Evolutionary conservation across 1,139 yeast genomes (phyloP), one percentile per base, ranked within the genome.

Genomic region (Kodamaea anthophila): DNA sequence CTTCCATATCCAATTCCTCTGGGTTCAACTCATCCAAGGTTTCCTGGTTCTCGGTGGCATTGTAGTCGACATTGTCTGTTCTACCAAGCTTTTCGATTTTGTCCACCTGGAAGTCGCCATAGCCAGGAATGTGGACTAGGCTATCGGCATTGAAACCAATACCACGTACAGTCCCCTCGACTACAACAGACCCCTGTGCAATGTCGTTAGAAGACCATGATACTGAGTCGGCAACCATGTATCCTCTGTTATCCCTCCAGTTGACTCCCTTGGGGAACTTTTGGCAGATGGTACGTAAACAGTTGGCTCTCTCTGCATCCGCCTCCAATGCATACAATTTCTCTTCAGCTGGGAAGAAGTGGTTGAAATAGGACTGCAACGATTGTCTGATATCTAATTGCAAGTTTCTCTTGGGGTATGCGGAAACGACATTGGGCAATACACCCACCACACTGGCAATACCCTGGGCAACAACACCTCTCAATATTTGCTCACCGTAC

Each of bases 221-320:
- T 1, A 77, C 65, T 3, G 56, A 47, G 42, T 86, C 94, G 1
- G 94, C 93, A 12, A 91, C 69, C 39, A 91, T 34, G 60, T 88
- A 93, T 6, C 95, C 93, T 51, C 98, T 70, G 15, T 78, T 62
- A 44, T 91, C 97, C 60, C 98, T 77, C 98, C 98, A 93, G 21
- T 73, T 71, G 24, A 93, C 66, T 2, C 86, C 77, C 50, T 79
- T 80, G 16, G 98, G 98, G 47, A 78, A 74, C 54, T 79, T 84
- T 49, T 91, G 97, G 49, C 95, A 83, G 22, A 93, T 47, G 3
- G 69, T 64, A 50, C 98, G 73, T 22, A 83, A 64, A 31, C 87
- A 77, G 46, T 82, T 84, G 18, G 70, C 42, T 13, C 83, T 70
- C 41, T 91, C 98, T 3, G 83, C 65, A 12, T 66, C 60, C 27